These are phyloP conservation scores for Brassica balearica DNA, from an alignment of 441 rosid genomes.

Conservation along the genomic window DNA sequence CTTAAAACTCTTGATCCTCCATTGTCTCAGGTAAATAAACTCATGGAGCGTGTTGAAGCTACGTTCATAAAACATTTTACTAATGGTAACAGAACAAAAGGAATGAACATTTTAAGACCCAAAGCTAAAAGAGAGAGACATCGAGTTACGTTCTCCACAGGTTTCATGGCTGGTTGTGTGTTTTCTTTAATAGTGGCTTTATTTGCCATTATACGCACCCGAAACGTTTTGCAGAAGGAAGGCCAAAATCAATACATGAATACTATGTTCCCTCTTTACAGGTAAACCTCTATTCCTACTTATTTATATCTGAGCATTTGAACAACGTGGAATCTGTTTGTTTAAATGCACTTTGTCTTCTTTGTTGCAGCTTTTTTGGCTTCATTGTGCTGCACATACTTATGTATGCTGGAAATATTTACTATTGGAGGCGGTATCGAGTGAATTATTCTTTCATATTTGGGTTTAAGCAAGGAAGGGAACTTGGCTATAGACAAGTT, in stretches of 20 bases:
- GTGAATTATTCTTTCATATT: constrained; percentile 80
- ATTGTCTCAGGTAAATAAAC: constrained; percentile 40
- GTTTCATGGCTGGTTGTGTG: constrained; percentile 67
- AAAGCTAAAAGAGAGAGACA: constrained; percentile 47
- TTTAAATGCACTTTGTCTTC: neutral
- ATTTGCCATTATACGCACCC: constrained; percentile 49
- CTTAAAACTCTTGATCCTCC: neutral
- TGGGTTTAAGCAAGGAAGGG: constrained; percentile 73
- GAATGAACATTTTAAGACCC: constrained; percentile 49
- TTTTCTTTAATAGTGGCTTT: constrained; percentile 62
- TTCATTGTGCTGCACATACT: constrained; percentile 67
- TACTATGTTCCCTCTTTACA: constrained; percentile 74
- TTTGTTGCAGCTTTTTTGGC: constrained; percentile 64
- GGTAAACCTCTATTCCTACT: constrained; percentile 36
- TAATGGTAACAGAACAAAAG: constrained; percentile 45
- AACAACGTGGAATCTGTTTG: neutral
- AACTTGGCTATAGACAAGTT: constrained; percentile 69
- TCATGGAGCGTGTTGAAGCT: constrained; percentile 52
- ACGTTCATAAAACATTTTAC: constrained; percentile 53
- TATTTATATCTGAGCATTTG: neutral
- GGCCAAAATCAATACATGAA: constrained; percentile 60
- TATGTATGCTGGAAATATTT: constrained; percentile 67
- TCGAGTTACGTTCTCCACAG: constrained; percentile 44
- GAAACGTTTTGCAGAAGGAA: constrained; percentile 40
- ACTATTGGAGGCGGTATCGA: constrained; percentile 70